Evolutionary conservation across 208 protist genomes (phyloP).

Genomic region (Trypanosoma platydactyli): DNA sequence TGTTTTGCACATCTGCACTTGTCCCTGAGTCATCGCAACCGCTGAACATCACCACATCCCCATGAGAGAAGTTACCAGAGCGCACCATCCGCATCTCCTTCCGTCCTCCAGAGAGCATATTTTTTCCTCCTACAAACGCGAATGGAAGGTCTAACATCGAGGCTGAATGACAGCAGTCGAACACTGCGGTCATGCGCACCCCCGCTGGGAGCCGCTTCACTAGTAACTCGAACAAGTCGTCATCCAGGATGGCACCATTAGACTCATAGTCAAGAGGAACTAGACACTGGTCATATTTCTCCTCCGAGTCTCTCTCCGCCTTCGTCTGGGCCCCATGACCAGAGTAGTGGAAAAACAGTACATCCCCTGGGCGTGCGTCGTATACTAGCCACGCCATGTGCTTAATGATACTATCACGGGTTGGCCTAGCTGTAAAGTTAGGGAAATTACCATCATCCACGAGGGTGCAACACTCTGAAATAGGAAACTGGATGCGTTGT

Average conservation of each 20-base stretch:
- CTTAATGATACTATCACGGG: conserved; percentile 80
- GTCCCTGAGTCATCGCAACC: conserved; percentile 87
- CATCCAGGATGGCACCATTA: conserved; percentile 82
- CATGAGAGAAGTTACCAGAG: conserved; percentile 67
- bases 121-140: conserved; percentile 58
- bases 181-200: conserved; percentile 88
- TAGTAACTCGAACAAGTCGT: conserved; percentile 86
- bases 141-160: conserved; percentile 90
- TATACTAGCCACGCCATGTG: conserved; percentile 85
- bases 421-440: conserved; percentile 71
- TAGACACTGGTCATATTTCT: conserved; percentile 83
- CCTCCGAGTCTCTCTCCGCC: conserved; percentile 48
- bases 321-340: conserved; percentile 84
- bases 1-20: conserved; percentile 69
- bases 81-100: conserved; percentile 70
- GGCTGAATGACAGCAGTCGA: conserved; percentile 94
- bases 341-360: conserved; percentile 91
- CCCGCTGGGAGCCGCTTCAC: conserved; percentile 70
- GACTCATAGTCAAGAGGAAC: conserved; percentile 77
- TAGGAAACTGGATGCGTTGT: conserved; percentile 79
- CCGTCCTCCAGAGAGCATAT: conserved; percentile 16
- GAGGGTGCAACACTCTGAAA: conserved; percentile 82
- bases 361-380: conserved; percentile 79
- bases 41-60: conserved; percentile 90
- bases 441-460: conserved; percentile 82